Evolutionary conservation across 106 monocot species (phyloP), one percentile per base, ranked within the genome.

Genomic region (Agapanthus africanus): DNA sequence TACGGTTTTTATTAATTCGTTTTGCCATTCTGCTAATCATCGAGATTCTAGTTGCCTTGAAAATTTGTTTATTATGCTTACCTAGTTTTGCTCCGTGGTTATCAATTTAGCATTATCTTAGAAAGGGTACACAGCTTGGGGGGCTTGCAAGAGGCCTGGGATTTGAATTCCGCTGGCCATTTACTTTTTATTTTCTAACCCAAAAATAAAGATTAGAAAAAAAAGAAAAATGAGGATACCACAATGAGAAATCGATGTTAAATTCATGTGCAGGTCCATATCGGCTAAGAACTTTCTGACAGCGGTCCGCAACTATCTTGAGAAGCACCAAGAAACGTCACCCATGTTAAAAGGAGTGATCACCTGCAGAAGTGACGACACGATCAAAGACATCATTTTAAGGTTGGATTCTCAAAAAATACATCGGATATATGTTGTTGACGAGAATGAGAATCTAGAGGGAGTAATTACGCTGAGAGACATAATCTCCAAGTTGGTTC

Each of bases 401-500:
- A 75, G 49, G 40, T 75, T 95, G 23, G 95, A 95, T 63, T 71
- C 74, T 0, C 74, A 79, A 28, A 85, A 84, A 75, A 95, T 91
- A 38, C 88, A 91, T 16, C 40, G 95, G 4, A 91, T 95, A 59
- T 95, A 95, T 23, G 88, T 88, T 2, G 73, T 91, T 1, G 80
- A 82, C 40, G 77, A 82, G 61, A 73, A 88, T 5, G 82, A 76
- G 7, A 79, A 76, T 75, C 32, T 91, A 44, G 86, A 86, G 73
- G 91, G 91, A 18, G 91, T 95, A 4, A 88, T 95, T 65, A 95
- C 95, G 16, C 80, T 95, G 7, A 70, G 95, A 37, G 95, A 95
- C 75, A 95, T 95, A 50, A 95, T 95, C 63, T 95, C 95, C 33
- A 95, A 89, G 72, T 73, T 95, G 22, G 95, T 95, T 32, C 95